Evolutionary conservation across 106 monocot genomes (phyloP).

Genomic region (Ottelia alismoides): DNA sequence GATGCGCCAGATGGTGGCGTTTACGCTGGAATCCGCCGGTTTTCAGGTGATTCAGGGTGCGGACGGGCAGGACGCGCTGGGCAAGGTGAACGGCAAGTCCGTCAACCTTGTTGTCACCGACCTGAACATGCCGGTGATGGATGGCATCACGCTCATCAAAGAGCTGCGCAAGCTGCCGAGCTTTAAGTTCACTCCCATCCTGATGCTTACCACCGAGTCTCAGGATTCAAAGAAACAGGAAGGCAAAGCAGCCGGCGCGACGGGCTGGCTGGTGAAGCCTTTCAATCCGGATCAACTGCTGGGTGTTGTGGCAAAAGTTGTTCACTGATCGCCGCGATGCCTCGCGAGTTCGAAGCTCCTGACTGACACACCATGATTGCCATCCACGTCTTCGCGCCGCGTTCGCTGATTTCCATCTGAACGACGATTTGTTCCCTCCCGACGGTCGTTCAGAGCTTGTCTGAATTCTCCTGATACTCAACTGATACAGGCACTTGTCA

Average conservation of each 20-base stretch:
- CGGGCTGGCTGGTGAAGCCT: neutral
- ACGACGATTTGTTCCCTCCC: no score
- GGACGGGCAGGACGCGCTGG: neutral
- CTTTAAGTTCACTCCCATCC: neutral
- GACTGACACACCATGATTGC: no score
- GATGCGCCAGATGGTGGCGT: neutral
- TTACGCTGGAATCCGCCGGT: neutral
- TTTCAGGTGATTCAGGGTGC: neutral
- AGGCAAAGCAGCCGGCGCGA: neutral
- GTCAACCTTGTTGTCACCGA: neutral
- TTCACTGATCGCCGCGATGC: no score
- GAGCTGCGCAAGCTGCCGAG: neutral
- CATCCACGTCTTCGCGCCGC: no score
- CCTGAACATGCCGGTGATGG: neutral
- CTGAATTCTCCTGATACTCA: no score
- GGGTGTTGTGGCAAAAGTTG: neutral
- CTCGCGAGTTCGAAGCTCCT: no score
- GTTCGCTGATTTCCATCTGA: no score
- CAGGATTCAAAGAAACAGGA: neutral
- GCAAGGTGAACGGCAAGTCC: neutral
- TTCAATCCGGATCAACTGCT: neutral
- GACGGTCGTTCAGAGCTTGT: no score
- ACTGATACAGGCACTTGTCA: no score
- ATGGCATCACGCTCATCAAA: neutral
- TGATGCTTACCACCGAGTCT: neutral